These are phyloP conservation scores for Lentinula guzmanii DNA, from an alignment of 768 basidiomycete genomes.

Conservation along the genomic window DNA sequence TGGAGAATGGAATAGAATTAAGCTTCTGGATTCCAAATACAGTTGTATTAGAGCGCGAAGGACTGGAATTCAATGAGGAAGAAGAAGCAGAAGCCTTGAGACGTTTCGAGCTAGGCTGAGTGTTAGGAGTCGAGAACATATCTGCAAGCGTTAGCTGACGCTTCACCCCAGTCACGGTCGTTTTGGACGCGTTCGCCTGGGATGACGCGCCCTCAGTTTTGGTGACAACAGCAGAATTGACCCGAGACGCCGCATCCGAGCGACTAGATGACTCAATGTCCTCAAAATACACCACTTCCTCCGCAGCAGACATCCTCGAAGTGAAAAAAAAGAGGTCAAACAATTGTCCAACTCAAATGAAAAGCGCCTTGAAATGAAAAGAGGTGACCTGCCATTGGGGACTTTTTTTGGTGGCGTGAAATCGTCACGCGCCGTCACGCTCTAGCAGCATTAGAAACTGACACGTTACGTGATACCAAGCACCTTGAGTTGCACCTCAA, in stretches of 20 bases:
- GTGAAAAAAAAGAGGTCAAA: neutral
- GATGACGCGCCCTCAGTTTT: neutral
- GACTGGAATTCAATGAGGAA: conserved; percentile 13
- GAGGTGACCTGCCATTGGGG: no score
- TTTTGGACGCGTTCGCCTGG: conserved; percentile 10
- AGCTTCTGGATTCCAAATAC: conserved; percentile 26
- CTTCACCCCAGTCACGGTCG: conserved; percentile 21
- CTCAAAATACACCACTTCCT: conserved; percentile 12
- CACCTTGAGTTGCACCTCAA: no score
- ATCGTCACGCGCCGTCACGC: neutral
- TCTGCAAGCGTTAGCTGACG: conserved; percentile 64
- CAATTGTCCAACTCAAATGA: neutral
- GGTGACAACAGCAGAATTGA: neutral
- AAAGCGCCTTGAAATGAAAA: neutral
- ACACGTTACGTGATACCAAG: neutral
- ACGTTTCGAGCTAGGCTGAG: conserved; percentile 40
- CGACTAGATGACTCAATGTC: conserved; percentile 4
- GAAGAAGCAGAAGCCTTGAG: conserved; percentile 28
- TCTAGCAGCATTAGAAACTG: neutral
- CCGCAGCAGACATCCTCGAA: neutral
- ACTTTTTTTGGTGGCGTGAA: neutral
- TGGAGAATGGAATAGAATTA: conserved; percentile 67
- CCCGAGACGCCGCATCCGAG: neutral
- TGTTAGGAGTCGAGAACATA: conserved; percentile 43
- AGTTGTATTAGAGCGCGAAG: conserved; percentile 7